These are phyloP conservation scores for Acer campestre DNA, from an alignment of 345 rosid species.

Conservation along the genomic window DNA sequence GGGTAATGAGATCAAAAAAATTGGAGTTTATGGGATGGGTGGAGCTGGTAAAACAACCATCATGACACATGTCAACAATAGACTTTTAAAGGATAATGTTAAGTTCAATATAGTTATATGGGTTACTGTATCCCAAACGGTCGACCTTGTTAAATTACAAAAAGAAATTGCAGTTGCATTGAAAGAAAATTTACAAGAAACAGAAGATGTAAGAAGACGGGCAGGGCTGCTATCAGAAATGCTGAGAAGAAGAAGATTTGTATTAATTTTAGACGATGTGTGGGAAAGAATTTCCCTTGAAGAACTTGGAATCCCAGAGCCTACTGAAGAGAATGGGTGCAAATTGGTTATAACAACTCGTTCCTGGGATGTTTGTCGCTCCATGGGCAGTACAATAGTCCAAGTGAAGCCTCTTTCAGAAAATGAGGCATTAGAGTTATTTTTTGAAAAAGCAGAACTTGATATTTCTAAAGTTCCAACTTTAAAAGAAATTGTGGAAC, in stretches of 20 bases:
- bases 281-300: background rate
- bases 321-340: constrained; percentile 7
- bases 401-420: constrained; percentile 12
- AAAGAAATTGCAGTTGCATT: background rate
- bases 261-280: background rate
- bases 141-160: background rate
- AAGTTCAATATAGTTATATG: background rate
- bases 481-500: background rate
- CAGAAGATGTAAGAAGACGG: no score
- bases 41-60: background rate
- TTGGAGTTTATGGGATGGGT: background rate
- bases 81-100: background rate
- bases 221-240: background rate
- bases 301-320: constrained; percentile 8
- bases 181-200: no score
- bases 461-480: background rate
- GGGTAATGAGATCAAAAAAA: background rate
- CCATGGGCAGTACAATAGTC: constrained; percentile 13
- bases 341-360: constrained; percentile 34
- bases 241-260: background rate
- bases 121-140: background rate
- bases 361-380: constrained; percentile 6
- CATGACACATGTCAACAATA: background rate
- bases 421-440: constrained; percentile 21
- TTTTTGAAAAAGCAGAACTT: background rate